Conservation (phyloP, 768 basidiomycete species). For the Lentinula raphanica region DNA sequence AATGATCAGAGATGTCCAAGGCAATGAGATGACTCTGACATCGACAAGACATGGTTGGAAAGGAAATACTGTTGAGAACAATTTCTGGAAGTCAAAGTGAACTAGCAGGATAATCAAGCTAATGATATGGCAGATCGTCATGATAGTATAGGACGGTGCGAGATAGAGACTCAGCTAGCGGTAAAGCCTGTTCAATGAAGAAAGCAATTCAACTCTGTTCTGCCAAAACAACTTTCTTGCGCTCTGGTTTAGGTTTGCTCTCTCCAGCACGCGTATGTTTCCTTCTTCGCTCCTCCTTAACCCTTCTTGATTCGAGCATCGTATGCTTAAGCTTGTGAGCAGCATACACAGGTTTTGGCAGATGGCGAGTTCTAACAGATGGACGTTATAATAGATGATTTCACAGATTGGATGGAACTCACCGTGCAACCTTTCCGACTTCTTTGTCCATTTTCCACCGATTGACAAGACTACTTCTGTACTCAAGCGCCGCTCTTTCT, state of each 20-base stretch:
- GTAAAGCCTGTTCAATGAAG: neutral
- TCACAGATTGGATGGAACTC: slow-evolving; percentile 20
- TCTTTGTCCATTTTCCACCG: slow-evolving; percentile 84
- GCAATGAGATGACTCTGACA: no score
- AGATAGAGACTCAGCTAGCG: neutral
- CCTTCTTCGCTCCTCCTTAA: slow-evolving; percentile 91
- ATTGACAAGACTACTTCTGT: slow-evolving; percentile 81
- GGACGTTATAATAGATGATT: neutral
- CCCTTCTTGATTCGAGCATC: slow-evolving; percentile 84
- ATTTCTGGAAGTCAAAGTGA: no score
- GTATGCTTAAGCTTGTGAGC: slow-evolving; percentile 84
- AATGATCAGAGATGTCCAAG: no score
- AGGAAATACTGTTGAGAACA: no score
- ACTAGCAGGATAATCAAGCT: no score
- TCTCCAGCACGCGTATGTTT: slow-evolving; percentile 85
- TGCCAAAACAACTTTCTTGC: slow-evolving; percentile 78
- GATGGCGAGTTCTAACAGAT: slow-evolving; percentile 58
- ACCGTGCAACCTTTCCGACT: slow-evolving; percentile 80
- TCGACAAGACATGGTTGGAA: no score
- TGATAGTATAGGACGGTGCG: neutral
- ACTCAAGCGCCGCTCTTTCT: slow-evolving; percentile 89
- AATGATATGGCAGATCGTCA: neutral
- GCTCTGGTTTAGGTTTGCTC: slow-evolving; percentile 85
- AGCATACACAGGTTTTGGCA: slow-evolving; percentile 89
- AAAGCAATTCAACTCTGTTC: slow-evolving; percentile 60